Evolutionary conservation across 305 asterid genomes (phyloP).

Genomic region (Fraxinus sp.): DNA sequence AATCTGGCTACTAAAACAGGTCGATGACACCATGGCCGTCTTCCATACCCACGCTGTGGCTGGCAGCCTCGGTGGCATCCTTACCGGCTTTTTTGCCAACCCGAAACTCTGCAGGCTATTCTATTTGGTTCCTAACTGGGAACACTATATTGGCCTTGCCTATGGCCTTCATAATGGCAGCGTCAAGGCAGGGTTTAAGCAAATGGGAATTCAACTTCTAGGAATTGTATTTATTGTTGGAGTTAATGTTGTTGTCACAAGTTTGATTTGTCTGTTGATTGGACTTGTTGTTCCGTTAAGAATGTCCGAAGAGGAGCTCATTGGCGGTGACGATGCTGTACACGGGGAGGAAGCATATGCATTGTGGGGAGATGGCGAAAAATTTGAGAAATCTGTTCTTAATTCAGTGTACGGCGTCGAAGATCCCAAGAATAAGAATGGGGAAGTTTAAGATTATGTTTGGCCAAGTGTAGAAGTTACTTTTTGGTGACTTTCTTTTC

Average conservation of each 20-base stretch:
- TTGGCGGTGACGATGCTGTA: slow-evolving; percentile 57
- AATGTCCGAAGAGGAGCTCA: slow-evolving; percentile 54
- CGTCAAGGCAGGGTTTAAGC: slow-evolving; percentile 44
- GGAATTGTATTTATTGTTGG: slow-evolving; percentile 45
- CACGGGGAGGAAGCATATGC: slow-evolving; percentile 87
- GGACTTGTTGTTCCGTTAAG: slow-evolving; percentile 49
- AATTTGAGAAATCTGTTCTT: slow-evolving; percentile 41
- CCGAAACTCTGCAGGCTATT: slow-evolving; percentile 52
- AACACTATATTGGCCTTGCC: slow-evolving; percentile 47
- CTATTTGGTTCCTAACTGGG: slow-evolving; percentile 35
- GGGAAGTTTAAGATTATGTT: neutral
- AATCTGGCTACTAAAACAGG: slow-evolving; percentile 47
- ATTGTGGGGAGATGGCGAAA: slow-evolving; percentile 75
- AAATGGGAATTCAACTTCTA: slow-evolving; percentile 51
- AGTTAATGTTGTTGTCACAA: slow-evolving; percentile 46
- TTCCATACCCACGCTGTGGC: slow-evolving; percentile 84
- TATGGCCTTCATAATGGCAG: slow-evolving; percentile 51
- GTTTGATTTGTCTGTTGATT: slow-evolving; percentile 52
- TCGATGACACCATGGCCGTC: slow-evolving; percentile 74
- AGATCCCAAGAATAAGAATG: slow-evolving; percentile 24
- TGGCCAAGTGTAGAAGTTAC: neutral
- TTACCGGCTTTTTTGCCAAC: slow-evolving; percentile 65
- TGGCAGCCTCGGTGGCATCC: slow-evolving; percentile 66
- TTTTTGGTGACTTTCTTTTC: neutral
- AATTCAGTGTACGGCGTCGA: slow-evolving; percentile 39